Base-by-base conservation (phyloP, 495 filamentous ascomycete species). In the Aspergillus kassunensis region DNA sequence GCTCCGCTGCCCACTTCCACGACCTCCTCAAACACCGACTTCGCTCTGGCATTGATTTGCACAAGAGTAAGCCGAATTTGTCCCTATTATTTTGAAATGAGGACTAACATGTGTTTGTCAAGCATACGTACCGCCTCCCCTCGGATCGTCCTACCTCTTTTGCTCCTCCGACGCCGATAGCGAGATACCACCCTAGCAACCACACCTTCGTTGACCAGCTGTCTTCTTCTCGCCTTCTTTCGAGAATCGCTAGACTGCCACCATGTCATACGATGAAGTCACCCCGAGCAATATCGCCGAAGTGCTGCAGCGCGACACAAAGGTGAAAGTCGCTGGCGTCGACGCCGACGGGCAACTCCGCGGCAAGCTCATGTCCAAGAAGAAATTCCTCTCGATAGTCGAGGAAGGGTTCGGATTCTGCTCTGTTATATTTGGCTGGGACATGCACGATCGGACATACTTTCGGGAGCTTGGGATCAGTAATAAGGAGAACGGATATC, bases 341-440 rank as follows among this genome's bases (percentile, higher is more conserved):
- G 93, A 98, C 66, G 88, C 92, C 48, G 93, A 98, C 66, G 93
- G 93, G 54, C 77, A 86, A 24, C 79, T 96, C 21, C 89, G 93
- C 15, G 93, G 93, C 49, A 98, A 98, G 72, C 80, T 98, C 34
- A 85, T 98, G 64, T 88, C 91, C 58, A 97, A 96, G 75, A 88
- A 87, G 65, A 98, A 98, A 72, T 98, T 98, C 71, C 71, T 97
- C 4, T 90, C 87, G 7, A 80, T 98, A 44, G 86, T 84, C 19
- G 66, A 82, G 40, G 79, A 84, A 35, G 93, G 93, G 40, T 98
- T 98, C 59, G 93, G 93, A 16, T 98, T 97, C 77, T 98, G 93
- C 76, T 92, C 88, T 3, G 90, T 97, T 48, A 81, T 98, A 30
- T 97, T 96, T 60, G 93, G 91, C 60, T 97, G 92, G 92, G 93